Conservation (phyloP, 2,329 filamentous ascomycete genomes). For the Akanthomyces muscarius region DNA sequence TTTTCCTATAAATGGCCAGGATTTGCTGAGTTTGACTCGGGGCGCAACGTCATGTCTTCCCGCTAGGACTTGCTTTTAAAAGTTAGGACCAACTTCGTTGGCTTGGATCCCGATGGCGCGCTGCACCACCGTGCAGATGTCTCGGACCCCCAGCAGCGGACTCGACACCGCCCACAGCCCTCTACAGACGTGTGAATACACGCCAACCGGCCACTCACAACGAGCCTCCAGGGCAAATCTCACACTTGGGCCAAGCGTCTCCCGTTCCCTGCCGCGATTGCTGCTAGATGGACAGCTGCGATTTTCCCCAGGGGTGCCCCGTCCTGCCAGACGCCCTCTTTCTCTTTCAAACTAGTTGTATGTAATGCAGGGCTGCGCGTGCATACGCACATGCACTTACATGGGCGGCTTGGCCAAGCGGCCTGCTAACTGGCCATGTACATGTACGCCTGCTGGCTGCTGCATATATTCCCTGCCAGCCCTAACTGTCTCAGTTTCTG, state of each 20-base stretch:
- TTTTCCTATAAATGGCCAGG: neutral
- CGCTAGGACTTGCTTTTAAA: neutral
- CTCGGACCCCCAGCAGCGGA: neutral
- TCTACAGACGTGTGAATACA: neutral
- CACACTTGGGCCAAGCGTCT: neutral
- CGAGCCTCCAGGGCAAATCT: neutral
- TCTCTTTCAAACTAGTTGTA: slow-evolving; percentile 9
- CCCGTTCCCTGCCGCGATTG: slow-evolving; percentile 5
- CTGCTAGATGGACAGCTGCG: slow-evolving; percentile 3
- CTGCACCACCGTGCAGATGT: neutral
- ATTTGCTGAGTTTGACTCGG: too few relatives aligned
- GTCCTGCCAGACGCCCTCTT: slow-evolving; percentile 5
- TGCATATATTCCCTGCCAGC: slow-evolving; percentile 9
- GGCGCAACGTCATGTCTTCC: too few relatives aligned
- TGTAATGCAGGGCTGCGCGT: slow-evolving; percentile 10
- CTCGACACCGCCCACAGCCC: neutral
- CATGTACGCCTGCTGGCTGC: neutral
- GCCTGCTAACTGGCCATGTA: neutral
- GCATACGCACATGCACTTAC: slow-evolving; percentile 4
- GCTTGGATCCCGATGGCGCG: neutral
- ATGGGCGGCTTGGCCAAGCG: neutral
- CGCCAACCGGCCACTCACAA: neutral
- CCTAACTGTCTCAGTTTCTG: slow-evolving; percentile 13
- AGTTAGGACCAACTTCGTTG: neutral
- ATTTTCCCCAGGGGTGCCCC: slow-evolving; percentile 11